Evolutionary conservation across 2,329 filamentous ascomycete genomes (phyloP).

Genomic region (Alternaria hordeiaustralica): DNA sequence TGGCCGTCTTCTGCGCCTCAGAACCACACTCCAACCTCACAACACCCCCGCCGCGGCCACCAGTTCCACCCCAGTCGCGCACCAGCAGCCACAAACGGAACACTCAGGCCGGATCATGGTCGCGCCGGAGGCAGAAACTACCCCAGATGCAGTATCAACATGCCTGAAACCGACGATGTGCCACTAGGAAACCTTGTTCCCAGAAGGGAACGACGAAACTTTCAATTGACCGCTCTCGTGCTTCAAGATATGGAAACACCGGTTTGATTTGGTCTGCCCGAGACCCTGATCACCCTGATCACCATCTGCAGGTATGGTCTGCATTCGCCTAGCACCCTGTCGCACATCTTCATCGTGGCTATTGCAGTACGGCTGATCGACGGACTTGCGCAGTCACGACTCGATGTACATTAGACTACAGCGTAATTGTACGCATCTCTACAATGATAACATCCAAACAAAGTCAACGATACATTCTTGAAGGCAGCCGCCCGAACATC

Average conservation of each 20-base stretch:
- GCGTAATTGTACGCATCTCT: not conserved
- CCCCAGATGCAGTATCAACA: slow-evolving; percentile 23
- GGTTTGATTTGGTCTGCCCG: slow-evolving; percentile 8
- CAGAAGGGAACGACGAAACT: slow-evolving; percentile 31
- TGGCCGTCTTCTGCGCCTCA: not conserved
- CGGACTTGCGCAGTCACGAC: not conserved
- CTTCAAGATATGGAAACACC: slow-evolving; percentile 22
- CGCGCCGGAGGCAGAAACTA: slow-evolving; percentile 26
- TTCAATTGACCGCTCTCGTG: slow-evolving; percentile 20
- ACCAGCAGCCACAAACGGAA: slow-evolving; percentile 12
- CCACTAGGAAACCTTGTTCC: slow-evolving; percentile 33
- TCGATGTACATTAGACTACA: not conserved
- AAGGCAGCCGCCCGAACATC: not conserved
- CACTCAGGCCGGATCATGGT: slow-evolving; percentile 26
- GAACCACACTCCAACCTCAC: not conserved
- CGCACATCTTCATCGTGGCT: not conserved
- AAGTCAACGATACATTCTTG: not conserved
- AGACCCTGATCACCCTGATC: slow-evolving; percentile 1
- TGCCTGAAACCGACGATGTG: slow-evolving; percentile 41
- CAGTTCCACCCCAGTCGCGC: slow-evolving; percentile 5
- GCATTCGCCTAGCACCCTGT: slow-evolving; percentile 2
- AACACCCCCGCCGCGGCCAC: slow-evolving; percentile 1
- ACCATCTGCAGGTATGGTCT: slow-evolving; percentile 3
- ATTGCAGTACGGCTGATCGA: not conserved
- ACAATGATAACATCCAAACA: not conserved